Conservation (phyloP, 2,329 filamentous ascomycete genomes). For the Fusarium sp. region DNA sequence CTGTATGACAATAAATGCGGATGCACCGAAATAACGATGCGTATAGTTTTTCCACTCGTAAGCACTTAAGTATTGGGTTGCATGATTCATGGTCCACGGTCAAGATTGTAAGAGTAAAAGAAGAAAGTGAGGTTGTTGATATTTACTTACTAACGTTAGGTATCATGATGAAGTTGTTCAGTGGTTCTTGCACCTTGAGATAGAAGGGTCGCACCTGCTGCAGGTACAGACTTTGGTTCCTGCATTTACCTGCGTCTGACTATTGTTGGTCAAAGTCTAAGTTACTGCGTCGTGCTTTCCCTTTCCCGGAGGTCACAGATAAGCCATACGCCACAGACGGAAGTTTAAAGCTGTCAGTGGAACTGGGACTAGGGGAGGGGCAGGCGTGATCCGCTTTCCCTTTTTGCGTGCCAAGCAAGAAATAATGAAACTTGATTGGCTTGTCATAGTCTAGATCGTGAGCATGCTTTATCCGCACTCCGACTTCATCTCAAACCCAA, state of each 20-base stretch:
- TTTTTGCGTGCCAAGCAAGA: slow-evolving; percentile 20
- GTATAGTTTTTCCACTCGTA: neutral
- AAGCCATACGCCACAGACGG: slow-evolving; percentile 25
- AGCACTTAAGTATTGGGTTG: neutral
- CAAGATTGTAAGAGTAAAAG: neutral
- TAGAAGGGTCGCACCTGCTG: neutral
- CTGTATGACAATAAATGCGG: slow-evolving; percentile 10
- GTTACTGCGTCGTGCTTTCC: slow-evolving; percentile 14
- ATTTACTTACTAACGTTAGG: neutral
- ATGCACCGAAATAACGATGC: neutral
- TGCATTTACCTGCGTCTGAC: slow-evolving; percentile 12
- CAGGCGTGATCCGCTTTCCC: slow-evolving; percentile 26
- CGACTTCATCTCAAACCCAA: slow-evolving; percentile 10
- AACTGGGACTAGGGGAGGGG: slow-evolving; percentile 10
- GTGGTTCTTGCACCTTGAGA: neutral
- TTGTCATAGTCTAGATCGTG: slow-evolving; percentile 10
- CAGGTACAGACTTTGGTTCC: slow-evolving; percentile 23
- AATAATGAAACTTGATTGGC: slow-evolving; percentile 18
- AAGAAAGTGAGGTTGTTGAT: neutral
- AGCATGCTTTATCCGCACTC: neutral
- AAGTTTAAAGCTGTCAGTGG: slow-evolving; percentile 30
- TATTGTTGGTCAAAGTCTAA: neutral
- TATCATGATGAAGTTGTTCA: neutral
- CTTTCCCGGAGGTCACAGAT: slow-evolving; percentile 25
- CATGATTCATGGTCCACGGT: neutral